Conservation (phyloP, 306 rosid species). For the Senna tora region DNA sequence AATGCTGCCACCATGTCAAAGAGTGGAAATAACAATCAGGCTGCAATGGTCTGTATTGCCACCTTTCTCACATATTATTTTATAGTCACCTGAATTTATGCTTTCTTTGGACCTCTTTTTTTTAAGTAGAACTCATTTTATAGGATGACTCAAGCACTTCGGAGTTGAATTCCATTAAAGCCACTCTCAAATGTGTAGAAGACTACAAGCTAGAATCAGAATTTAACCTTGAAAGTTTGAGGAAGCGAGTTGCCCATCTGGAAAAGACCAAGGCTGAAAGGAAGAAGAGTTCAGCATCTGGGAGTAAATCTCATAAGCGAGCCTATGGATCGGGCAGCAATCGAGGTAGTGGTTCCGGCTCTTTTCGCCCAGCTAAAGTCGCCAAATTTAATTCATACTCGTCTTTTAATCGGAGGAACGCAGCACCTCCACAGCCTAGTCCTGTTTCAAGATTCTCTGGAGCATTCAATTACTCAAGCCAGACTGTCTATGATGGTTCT, state of each 20-base stretch:
- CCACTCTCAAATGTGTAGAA: slow-evolving; percentile 78
- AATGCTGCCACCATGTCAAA: slow-evolving; percentile 44
- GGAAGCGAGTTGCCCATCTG: slow-evolving; percentile 55
- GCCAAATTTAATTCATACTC: slow-evolving; percentile 54
- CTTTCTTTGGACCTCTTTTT: slow-evolving; percentile 20
- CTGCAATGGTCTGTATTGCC: slow-evolving; percentile 54
- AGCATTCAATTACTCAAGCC: slow-evolving; percentile 57
- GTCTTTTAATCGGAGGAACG: slow-evolving; percentile 59
- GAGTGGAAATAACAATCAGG: slow-evolving; percentile 63
- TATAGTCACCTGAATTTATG: slow-evolving; percentile 11
- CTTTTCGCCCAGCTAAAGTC: slow-evolving; percentile 64
- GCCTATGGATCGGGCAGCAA: slow-evolving; percentile 39
- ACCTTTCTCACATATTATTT: slow-evolving; percentile 24
- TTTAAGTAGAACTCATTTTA: slow-evolving; percentile 36
- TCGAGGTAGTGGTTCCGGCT: slow-evolving; percentile 50
- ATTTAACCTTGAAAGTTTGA: slow-evolving; percentile 58
- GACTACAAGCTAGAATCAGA: slow-evolving; percentile 85
- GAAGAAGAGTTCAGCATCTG: slow-evolving; percentile 55
- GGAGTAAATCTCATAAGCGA: slow-evolving; percentile 58
- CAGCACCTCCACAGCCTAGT: slow-evolving; percentile 63
- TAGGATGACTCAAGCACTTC: slow-evolving; percentile 69
- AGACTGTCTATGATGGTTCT: slow-evolving; percentile 53
- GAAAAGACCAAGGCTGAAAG: slow-evolving; percentile 69
- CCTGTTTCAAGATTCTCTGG: slow-evolving; percentile 63
- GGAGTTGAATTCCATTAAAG: slow-evolving; percentile 67